These are phyloP conservation scores for Globisporangium paddicum DNA, from an alignment of 352 stramenopile genomes.

Conservation along the genomic window DNA sequence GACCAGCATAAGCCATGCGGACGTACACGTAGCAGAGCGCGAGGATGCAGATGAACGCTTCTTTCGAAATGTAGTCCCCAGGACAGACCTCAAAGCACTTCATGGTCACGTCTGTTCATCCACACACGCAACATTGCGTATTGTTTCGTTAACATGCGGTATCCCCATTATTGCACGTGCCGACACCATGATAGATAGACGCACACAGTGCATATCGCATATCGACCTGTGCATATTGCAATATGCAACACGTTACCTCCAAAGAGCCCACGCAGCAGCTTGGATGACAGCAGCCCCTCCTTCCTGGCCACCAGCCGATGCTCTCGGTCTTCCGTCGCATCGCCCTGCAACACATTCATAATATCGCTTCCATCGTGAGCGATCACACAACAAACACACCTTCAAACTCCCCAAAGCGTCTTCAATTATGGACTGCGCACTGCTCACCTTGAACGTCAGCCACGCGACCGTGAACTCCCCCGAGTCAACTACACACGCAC, in stretches of 20 bases:
- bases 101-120: slow-evolving; percentile 48
- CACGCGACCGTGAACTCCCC: slow-evolving; percentile 82
- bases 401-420: neutral
- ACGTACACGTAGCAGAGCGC: slow-evolving; percentile 72
- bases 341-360: slow-evolving; percentile 32
- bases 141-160: neutral
- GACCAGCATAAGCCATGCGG: neutral
- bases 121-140: slow-evolving; percentile 1
- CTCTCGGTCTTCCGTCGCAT: slow-evolving; percentile 60
- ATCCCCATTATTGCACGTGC: neutral
- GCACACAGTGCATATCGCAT: neutral
- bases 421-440: neutral
- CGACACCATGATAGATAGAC: neutral
- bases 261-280: slow-evolving; percentile 70
- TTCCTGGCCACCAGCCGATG: slow-evolving; percentile 68
- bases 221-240: neutral
- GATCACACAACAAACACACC: too few relatives aligned
- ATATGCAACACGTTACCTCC: slow-evolving; percentile 31
- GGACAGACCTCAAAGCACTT: slow-evolving; percentile 51
- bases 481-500: slow-evolving; percentile 41
- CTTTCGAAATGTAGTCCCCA: slow-evolving; percentile 57
- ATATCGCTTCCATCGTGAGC: too few relatives aligned
- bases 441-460: slow-evolving; percentile 81
- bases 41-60: slow-evolving; percentile 71
- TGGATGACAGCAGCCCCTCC: slow-evolving; percentile 62